Conservation (phyloP, 352 stramenopile genomes). For the Phytophthora sansomeana region DNA sequence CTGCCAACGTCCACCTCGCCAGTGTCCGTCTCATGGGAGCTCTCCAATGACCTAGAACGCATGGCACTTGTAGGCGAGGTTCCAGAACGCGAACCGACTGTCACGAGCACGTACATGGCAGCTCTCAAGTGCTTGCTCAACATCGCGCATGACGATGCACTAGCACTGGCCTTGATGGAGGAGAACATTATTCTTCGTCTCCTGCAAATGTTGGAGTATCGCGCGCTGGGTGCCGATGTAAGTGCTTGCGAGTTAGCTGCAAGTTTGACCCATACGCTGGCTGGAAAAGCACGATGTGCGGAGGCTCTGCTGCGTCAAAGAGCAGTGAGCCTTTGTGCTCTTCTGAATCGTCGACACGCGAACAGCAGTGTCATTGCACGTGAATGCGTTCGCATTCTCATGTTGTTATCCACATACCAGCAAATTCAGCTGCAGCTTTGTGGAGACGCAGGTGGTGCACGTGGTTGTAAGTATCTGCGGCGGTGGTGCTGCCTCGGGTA, state of each 20-base stretch:
- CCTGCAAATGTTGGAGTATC: conserved; percentile 56
- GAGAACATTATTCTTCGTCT: conserved; percentile 54
- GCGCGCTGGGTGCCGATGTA: conserved; percentile 44
- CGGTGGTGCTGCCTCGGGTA: not conserved
- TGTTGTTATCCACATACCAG: conserved; percentile 75
- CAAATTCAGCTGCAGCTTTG: conserved; percentile 60
- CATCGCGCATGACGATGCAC: conserved; percentile 61
- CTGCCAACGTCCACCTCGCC: not conserved
- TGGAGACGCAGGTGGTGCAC: conserved; percentile 70
- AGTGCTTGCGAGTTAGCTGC: conserved; percentile 54
- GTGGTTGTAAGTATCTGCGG: conserved; percentile 68
- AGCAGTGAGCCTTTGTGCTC: conserved; percentile 61
- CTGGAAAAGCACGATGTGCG: conserved; percentile 56
- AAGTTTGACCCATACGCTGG: conserved; percentile 53
- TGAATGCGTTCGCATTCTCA: conserved; percentile 57
- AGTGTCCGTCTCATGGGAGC: conserved; percentile 24
- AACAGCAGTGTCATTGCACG: conserved; percentile 45
- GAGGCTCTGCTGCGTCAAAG: conserved; percentile 57
- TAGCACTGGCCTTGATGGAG: conserved; percentile 69
- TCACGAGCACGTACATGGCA: conserved; percentile 69
- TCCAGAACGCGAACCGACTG: conserved; percentile 5
- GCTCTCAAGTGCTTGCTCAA: conserved; percentile 78
- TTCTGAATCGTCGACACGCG: conserved; percentile 56
- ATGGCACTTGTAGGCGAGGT: not conserved
- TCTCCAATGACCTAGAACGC: conserved; percentile 3